These are phyloP conservation scores for Coffea eugenioides DNA, from an alignment of 257 asterid genomes.

Conservation along the genomic window DNA sequence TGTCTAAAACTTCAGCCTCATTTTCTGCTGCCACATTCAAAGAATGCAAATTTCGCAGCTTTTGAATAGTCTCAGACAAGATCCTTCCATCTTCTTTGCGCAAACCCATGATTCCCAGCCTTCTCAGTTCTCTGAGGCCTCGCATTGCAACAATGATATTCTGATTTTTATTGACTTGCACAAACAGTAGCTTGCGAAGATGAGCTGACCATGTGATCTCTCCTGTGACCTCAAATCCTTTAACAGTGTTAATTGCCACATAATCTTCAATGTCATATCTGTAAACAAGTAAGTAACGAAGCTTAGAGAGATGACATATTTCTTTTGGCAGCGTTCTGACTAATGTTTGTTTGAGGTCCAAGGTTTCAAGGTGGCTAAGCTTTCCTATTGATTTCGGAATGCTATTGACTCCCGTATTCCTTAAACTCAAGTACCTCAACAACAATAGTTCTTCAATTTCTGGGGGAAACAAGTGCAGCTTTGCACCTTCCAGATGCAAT, in stretches of 20 bases:
- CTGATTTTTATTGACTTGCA: not conserved
- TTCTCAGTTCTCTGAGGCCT: slow-evolving; percentile 14
- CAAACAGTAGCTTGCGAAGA: too few species aligned
- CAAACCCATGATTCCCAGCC: slow-evolving; percentile 19
- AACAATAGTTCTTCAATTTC: slow-evolving; percentile 18
- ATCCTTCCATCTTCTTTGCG: not conserved
- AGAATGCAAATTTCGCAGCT: not conserved
- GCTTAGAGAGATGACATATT: too few species aligned
- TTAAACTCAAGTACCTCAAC: slow-evolving; percentile 20
- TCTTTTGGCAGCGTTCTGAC: too few species aligned
- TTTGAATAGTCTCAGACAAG: slow-evolving; percentile 11
- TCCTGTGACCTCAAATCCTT: too few species aligned
- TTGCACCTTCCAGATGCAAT: slow-evolving; percentile 6
- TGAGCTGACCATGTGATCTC: too few species aligned
- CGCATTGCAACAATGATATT: not conserved
- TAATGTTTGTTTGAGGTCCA: slow-evolving; percentile 16
- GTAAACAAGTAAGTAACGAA: too few species aligned
- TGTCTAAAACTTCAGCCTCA: too few species aligned
- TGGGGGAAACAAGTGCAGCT: slow-evolving; percentile 9
- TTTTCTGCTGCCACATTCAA: too few species aligned
- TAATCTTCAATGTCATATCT: too few species aligned
- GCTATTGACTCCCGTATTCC: slow-evolving; percentile 14
- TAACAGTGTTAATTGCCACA: too few species aligned
- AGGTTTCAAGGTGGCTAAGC: slow-evolving; percentile 20
- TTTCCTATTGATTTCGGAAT: slow-evolving; percentile 11